phyloP scores from a whole-genome alignment of 202 grass and related monocot species.

The Panicum hallii region DNA sequence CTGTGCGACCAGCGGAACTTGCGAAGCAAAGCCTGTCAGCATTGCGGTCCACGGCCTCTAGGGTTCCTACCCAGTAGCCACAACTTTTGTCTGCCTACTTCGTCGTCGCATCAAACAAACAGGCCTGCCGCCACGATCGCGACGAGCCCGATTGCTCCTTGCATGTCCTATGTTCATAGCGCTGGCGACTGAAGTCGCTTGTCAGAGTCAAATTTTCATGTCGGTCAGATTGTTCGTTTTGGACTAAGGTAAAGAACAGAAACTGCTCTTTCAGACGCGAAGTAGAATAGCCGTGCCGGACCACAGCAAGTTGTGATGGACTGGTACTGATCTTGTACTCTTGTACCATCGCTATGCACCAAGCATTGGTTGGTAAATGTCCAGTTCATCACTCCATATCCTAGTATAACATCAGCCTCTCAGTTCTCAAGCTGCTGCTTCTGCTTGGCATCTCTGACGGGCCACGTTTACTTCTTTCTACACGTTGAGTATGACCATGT shows the following conservation, averaged over 20 bases:
- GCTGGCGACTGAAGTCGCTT: not conserved
- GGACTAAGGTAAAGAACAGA: not conserved
- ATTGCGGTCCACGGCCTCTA: conserved; percentile 16
- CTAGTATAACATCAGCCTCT: conserved; percentile 7
- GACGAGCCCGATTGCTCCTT: conserved; percentile 6
- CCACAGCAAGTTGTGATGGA: conserved; percentile 3
- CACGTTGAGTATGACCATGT: not conserved
- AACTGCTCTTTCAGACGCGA: not conserved
- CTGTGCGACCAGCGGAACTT: not conserved
- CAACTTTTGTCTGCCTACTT: not conserved
- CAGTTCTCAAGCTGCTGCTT: not conserved
- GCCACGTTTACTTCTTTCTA: conserved; percentile 12
- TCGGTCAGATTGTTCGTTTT: not conserved
- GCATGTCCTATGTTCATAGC: not conserved
- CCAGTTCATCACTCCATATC: not conserved
- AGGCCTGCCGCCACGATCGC: not conserved
- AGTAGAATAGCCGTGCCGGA: not conserved
- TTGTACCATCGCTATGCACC: not conserved
- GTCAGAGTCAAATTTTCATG: not conserved
- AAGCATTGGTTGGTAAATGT: conserved; percentile 35
- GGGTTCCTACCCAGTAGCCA: not conserved
- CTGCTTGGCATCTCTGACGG: conserved; percentile 27
- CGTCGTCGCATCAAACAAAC: not conserved
- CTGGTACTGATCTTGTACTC: not conserved
- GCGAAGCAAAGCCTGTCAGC: not conserved